Conservation (phyloP, 495 filamentous ascomycete species). For the Aspergillus homomorphus region DNA sequence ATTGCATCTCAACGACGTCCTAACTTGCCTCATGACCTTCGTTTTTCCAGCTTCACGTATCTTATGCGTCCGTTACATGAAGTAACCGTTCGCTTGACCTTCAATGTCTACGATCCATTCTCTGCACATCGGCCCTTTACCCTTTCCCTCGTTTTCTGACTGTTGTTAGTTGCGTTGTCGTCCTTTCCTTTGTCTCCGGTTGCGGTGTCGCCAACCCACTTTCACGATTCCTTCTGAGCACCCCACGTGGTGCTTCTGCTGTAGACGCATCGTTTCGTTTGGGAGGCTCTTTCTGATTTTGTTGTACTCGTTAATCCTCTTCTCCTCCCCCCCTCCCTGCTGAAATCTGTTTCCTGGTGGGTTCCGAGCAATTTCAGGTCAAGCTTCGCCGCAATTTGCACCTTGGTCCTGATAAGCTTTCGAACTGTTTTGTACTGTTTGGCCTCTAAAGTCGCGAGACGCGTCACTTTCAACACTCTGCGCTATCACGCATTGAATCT, state of each 20-base stretch:
- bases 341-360: conserved; percentile 12
- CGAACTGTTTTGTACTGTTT: conserved; percentile 9
- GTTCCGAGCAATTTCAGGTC: conserved; percentile 18
- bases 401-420: conserved; percentile 11
- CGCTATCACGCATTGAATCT: background rate
- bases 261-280: conserved; percentile 30
- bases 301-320: background rate
- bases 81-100: conserved; percentile 16
- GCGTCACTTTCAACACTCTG: conserved; percentile 15
- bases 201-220: conserved; percentile 18
- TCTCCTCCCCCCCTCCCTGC: conserved; percentile 12
- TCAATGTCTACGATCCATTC: conserved; percentile 27
- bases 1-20: background rate
- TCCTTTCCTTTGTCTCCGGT: conserved; percentile 21
- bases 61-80: conserved; percentile 11
- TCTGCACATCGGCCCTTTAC: conserved; percentile 16
- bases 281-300: conserved; percentile 29
- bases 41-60: conserved; percentile 7
- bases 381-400: conserved; percentile 23
- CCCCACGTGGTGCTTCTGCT: conserved; percentile 27
- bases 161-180: conserved; percentile 9
- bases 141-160: conserved; percentile 17
- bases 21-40: conserved; percentile 6
- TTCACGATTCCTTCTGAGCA: conserved; percentile 19
- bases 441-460: conserved; percentile 17